Evolutionary conservation across 2,329 filamentous ascomycete genomes (phyloP).

Genomic region (Onygenales sp.): DNA sequence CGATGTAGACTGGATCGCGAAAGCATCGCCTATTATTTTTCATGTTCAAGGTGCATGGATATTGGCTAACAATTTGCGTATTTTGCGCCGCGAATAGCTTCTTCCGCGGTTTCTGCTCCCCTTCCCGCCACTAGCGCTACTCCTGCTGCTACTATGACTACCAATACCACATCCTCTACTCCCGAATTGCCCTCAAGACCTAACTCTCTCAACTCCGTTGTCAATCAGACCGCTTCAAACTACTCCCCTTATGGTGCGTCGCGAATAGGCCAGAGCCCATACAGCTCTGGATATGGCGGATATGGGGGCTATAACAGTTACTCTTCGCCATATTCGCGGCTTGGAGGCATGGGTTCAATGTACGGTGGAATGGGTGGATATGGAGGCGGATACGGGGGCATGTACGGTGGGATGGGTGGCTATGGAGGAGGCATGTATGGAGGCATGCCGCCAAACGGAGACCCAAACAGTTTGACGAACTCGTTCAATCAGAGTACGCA

Average conservation of each 20-base stretch:
- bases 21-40: no score
- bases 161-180: slow-evolving; percentile 34
- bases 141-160: slow-evolving; percentile 31
- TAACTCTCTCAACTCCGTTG: slow-evolving; percentile 63
- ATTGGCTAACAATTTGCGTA: background rate
- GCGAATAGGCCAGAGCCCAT: slow-evolving; percentile 45
- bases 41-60: background rate
- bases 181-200: slow-evolving; percentile 76
- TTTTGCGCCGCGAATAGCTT: background rate
- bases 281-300: slow-evolving; percentile 31
- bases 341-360: slow-evolving; percentile 38
- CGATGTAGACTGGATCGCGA: no score
- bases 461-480: slow-evolving; percentile 89
- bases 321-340: slow-evolving; percentile 46
- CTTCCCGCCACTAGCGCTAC: slow-evolving; percentile 23
- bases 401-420: slow-evolving; percentile 39
- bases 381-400: slow-evolving; percentile 33
- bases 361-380: slow-evolving; percentile 24
- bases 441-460: slow-evolving; percentile 33
- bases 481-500: slow-evolving; percentile 91
- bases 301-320: slow-evolving; percentile 44
- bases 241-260: slow-evolving; percentile 59
- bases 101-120: background rate
- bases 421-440: slow-evolving; percentile 38
- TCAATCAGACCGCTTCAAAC: slow-evolving; percentile 79